Percentiles rank a stretch among this genome's conserved stretches.
Conservation (phyloP, 352 stramenopile genomes). For the Globisporangium uncinulatum region DNA sequence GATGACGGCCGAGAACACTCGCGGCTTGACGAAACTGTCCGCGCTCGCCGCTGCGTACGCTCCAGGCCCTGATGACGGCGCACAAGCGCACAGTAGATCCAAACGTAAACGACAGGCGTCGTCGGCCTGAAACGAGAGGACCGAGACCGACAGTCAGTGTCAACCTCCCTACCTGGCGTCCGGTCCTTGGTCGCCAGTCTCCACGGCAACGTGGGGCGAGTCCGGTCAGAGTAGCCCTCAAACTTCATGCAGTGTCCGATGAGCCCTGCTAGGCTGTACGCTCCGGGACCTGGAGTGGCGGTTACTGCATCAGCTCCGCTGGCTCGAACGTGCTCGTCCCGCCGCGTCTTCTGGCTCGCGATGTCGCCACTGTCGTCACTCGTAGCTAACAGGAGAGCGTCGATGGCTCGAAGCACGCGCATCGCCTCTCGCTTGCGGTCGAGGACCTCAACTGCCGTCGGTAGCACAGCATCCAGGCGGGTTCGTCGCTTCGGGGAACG, state of each 20-base stretch:
- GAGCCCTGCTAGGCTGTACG: background rate
- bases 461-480: slow-evolving; percentile 14
- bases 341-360: background rate
- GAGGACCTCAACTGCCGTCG: slow-evolving; percentile 16
- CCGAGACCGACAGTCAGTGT: too few species aligned
- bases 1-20: slow-evolving; percentile 8
- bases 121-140: too few species aligned
- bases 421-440: slow-evolving; percentile 20
- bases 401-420: slow-evolving; percentile 19
- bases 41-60: slow-evolving; percentile 21
- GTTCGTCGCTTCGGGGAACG: background rate
- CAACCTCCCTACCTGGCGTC: background rate
- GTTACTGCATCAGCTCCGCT: background rate
- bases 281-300: slow-evolving; percentile 3
- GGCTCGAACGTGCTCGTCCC: background rate
- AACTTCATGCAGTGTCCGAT: slow-evolving; percentile 1
- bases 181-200: background rate
- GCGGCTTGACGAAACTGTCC: slow-evolving; percentile 17
- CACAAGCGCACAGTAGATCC: too few species aligned
- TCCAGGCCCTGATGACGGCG: slow-evolving; percentile 12
- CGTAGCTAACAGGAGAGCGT: slow-evolving; percentile 15
- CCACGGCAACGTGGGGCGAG: background rate
- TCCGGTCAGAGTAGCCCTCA: slow-evolving; percentile 1
- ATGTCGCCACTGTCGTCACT: too few species aligned
- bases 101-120: too few species aligned